A percentile compares a stretch with the other conserved stretches of the same genome.
These are phyloP conservation scores for Stachybotrys echinatus DNA, from an alignment of 2,329 filamentous ascomycete species.

Conservation along the genomic window DNA sequence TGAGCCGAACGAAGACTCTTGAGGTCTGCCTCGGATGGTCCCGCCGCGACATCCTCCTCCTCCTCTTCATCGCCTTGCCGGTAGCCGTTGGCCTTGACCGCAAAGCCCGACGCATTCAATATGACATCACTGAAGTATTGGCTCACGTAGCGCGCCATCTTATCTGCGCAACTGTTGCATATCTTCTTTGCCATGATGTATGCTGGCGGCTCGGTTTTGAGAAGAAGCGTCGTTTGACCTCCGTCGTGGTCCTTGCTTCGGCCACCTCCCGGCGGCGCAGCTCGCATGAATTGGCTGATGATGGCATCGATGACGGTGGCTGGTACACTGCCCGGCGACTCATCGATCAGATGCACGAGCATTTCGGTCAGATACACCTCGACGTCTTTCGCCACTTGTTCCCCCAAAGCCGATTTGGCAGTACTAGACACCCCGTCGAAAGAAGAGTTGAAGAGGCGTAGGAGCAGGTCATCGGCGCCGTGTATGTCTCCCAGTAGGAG, in stretches of 20 bases:
- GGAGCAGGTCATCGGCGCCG: conserved; percentile 70
- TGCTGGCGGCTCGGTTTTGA: conserved; percentile 83
- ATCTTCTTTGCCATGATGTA: conserved; percentile 97
- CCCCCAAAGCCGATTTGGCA: conserved; percentile 67
- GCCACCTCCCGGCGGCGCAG: conserved; percentile 63
- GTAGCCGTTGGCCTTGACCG: conserved; percentile 49
- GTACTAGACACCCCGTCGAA: conserved; percentile 88
- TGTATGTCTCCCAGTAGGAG: conserved; percentile 85
- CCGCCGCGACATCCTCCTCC: conserved; percentile 53
- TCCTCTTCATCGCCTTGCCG: conserved; percentile 59
- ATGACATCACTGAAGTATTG: conserved; percentile 98
- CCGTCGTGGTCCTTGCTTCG: conserved; percentile 62
- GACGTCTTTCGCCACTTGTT: conserved; percentile 86
- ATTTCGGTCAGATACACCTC: conserved; percentile 88
- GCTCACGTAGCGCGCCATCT: conserved; percentile 90
- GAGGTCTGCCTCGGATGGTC: conserved; percentile 76
- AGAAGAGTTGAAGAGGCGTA: conserved; percentile 78
- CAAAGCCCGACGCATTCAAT: conserved; percentile 70
- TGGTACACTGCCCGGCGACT: conserved; percentile 67
- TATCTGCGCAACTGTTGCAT: conserved; percentile 82
- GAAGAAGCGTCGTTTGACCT: conserved; percentile 75
- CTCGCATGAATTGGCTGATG: conserved; percentile 90
- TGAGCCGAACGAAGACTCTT: conserved; percentile 88
- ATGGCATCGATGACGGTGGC: conserved; percentile 84
- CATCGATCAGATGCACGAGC: conserved; percentile 80